phyloP scores from a whole-genome alignment of 352 stramenopile species.

The Halophytophthora polymorphica region DNA sequence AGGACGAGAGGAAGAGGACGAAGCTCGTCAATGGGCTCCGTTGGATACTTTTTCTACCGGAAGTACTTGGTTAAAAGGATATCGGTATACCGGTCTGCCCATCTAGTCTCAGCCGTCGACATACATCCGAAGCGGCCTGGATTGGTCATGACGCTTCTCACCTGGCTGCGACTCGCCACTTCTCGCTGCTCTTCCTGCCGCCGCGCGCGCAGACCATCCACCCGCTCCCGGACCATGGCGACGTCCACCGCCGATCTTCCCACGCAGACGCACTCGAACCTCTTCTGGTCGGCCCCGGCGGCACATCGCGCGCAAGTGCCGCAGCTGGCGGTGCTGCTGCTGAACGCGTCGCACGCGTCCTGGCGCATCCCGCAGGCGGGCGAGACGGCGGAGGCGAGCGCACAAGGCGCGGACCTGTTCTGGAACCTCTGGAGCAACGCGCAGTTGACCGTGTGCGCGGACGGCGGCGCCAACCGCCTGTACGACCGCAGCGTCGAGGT shows the following conservation, averaged over 20 bases:
- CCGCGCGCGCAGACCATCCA: neutral
- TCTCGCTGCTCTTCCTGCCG: neutral
- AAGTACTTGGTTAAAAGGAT: too few species aligned
- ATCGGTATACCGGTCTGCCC: too few species aligned
- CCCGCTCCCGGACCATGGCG: neutral
- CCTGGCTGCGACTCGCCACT: neutral
- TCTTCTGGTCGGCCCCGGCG: slow-evolving; percentile 48
- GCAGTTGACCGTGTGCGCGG: slow-evolving; percentile 86
- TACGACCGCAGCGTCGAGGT: slow-evolving; percentile 66
- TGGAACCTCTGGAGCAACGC: slow-evolving; percentile 68
- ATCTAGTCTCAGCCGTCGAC: too few species aligned
- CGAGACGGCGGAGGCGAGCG: slow-evolving; percentile 1
- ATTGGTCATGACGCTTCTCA: neutral
- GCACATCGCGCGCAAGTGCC: slow-evolving; percentile 20
- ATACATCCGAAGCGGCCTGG: too few species aligned
- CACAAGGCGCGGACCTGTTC: slow-evolving; percentile 46
- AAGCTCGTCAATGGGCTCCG: too few species aligned
- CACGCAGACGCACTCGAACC: slow-evolving; percentile 41
- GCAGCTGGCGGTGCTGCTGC: slow-evolving; percentile 56
- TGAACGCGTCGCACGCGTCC: slow-evolving; percentile 47
- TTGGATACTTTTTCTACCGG: too few species aligned
- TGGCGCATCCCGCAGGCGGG: slow-evolving; percentile 35
- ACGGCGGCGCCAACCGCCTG: slow-evolving; percentile 94
- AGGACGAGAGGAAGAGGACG: too few species aligned
- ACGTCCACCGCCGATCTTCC: slow-evolving; percentile 8